These are phyloP conservation scores for Cladosporium colombiae DNA, from an alignment of 2,329 filamentous ascomycete genomes.

Conservation along the genomic window DNA sequence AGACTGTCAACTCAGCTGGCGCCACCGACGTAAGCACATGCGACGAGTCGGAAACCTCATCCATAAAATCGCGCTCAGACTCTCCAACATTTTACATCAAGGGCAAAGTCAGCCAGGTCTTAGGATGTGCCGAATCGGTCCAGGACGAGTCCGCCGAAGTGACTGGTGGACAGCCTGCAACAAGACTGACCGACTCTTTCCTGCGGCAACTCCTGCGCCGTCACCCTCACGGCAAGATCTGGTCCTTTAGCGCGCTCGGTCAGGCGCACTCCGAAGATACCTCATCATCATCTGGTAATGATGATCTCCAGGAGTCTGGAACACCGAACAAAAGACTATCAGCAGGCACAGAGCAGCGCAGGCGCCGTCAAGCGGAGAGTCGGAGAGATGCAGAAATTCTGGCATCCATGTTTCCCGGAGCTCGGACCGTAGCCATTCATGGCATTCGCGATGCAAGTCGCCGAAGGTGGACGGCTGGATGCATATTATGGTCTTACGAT, in stretches of 20 bases:
- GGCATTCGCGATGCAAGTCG: conserved; percentile 53
- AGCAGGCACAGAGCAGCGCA: background rate
- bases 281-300: background rate
- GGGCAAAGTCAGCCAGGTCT: background rate
- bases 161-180: background rate
- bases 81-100: background rate
- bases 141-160: background rate
- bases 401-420: conserved; percentile 45
- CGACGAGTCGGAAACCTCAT: conserved; percentile 5
- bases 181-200: conserved; percentile 23
- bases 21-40: background rate
- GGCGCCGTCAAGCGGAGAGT: conserved; percentile 21
- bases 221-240: conserved; percentile 30
- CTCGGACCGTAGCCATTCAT: conserved; percentile 51
- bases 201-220: conserved; percentile 27
- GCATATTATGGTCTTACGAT: conserved; percentile 49
- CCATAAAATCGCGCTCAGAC: background rate
- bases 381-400: conserved; percentile 25
- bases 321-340: background rate
- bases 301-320: background rate
- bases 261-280: conserved; percentile 8
- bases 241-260: conserved; percentile 26
- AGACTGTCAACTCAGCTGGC: background rate
- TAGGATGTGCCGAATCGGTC: background rate
- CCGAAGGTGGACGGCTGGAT: conserved; percentile 35